Base-by-base conservation (phyloP, 257 asterid genomes). In the Nicotiana benthamiana region DNA sequence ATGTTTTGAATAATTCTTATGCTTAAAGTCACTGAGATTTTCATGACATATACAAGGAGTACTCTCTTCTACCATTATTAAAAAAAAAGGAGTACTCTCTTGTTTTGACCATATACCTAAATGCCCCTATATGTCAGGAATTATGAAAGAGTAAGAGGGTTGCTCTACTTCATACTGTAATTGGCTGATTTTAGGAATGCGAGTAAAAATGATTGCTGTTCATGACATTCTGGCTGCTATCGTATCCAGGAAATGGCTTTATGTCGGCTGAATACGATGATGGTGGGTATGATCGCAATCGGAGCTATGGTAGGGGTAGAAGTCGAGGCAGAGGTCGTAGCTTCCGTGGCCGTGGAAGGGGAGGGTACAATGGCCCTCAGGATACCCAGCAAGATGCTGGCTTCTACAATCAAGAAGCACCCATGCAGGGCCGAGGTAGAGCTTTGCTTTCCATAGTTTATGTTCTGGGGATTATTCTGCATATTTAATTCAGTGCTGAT, bases 281-380 rank as follows among this genome's bases (percentile, higher is more conserved):
- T 86, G 99, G 95, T 46, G 95, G 93, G 79, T 95, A 88, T 83
- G 97, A 92, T 63, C 82, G 87, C 72, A 88, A 86, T 68, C 89
- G 87, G 30, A 88, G 89, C 63, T 92, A 84, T 70, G 81, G 90
- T 51, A 88, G 99, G 85, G 97, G 98, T 75, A 87, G 97, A 86
- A 94, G 97, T 22, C 90, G 97, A 26, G 97, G 97, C 51, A 84
- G 98, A 84, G 98, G 97, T 79, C 97, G 92, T 81, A 83, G 61
- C 80, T 90, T 84, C 85, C 97, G 93, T 81, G 94, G 97, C 78
- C 93, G 96, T 86, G 95, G 97, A 36, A 87, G 98, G 80, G 97
- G 97, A 81, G 97, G 92, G 20, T 94, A 90, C 84, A 80, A 87
- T 82, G 91, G 93, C 27, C 87, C 89, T 20, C 97, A 80, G 84